Percentiles rank a stretch among this genome's conserved stretches.
Conservation (phyloP, 2,329 filamentous ascomycete genomes). For the Xenoacremonium recifei region DNA sequence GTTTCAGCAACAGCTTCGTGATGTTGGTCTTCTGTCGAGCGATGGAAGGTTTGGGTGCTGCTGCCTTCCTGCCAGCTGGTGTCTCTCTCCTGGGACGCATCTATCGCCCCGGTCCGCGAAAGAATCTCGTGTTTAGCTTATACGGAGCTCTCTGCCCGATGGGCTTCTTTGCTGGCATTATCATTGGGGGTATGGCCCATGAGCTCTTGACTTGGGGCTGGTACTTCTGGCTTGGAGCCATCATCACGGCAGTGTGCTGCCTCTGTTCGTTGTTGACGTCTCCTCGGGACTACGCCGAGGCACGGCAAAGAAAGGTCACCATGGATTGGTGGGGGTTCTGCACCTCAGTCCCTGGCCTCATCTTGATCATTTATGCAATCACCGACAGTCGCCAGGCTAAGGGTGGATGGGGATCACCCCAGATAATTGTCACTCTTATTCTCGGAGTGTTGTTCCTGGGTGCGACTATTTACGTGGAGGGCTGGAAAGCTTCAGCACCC, state of each 20-base stretch:
- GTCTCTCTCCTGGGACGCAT: constrained; percentile 64
- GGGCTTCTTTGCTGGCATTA: constrained; percentile 62
- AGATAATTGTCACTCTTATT: constrained; percentile 59
- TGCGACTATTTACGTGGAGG: constrained; percentile 61
- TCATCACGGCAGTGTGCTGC: constrained; percentile 45
- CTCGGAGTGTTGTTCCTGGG: constrained; percentile 54
- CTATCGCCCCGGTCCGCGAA: constrained; percentile 66
- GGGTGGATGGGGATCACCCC: constrained; percentile 61
- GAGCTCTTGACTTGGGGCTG: constrained; percentile 61
- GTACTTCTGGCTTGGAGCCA: constrained; percentile 65
- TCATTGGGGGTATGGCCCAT: constrained; percentile 60
- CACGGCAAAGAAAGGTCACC: constrained; percentile 24
- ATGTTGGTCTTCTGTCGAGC: constrained; percentile 70
- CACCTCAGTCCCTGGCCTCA: constrained; percentile 55
- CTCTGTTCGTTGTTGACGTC: constrained; percentile 41
- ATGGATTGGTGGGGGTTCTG: constrained; percentile 64
- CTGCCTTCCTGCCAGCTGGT: constrained; percentile 66
- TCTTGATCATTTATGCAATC: constrained; percentile 67
- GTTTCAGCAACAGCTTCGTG: constrained; percentile 60
- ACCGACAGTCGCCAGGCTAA: constrained; percentile 64
- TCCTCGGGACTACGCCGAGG: constrained; percentile 33
- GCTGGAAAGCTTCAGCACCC: constrained; percentile 58
- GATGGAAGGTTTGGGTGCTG: constrained; percentile 65
- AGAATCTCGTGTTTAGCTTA: constrained; percentile 62
- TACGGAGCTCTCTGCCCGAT: constrained; percentile 55